Evolutionary conservation across 148 eudicot species (phyloP).

Genomic region (Amaranthus palmeri): DNA sequence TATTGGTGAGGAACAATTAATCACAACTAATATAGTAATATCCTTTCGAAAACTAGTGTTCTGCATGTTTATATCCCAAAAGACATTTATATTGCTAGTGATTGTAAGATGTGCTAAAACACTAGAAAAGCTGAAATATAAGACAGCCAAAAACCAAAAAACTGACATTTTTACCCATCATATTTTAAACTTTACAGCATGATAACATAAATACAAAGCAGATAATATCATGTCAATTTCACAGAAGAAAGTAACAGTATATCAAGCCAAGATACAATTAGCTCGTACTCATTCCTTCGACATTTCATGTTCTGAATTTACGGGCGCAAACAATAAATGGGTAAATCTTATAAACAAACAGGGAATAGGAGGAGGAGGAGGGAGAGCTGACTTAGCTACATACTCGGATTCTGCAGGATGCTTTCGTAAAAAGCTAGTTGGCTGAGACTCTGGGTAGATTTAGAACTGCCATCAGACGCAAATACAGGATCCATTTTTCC

Average conservation of each 20-base stretch:
- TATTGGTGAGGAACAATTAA: neutral
- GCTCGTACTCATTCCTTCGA: neutral
- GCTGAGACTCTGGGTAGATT: conserved; percentile 45
- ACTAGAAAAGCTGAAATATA: neutral
- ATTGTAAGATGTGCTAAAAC: neutral
- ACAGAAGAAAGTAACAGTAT: neutral
- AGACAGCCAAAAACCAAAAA: neutral
- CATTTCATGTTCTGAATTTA: neutral
- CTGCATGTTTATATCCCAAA: neutral
- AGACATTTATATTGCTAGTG: neutral
- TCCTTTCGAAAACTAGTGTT: neutral
- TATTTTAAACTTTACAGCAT: neutral
- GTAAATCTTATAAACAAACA: neutral
- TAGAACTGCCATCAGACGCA: conserved; percentile 45
- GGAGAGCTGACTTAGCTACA: conserved; percentile 14
- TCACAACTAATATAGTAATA: neutral
- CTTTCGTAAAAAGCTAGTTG: conserved; percentile 61
- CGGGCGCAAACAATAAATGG: neutral
- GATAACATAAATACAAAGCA: neutral
- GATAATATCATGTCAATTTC: neutral
- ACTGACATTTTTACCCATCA: neutral
- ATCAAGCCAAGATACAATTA: neutral
- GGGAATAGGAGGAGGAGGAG: neutral
- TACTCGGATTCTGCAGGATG: conserved; percentile 70
- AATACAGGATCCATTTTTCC: conserved; percentile 48